A percentile compares a stretch with the other conserved stretches of the same genome.
These are phyloP conservation scores for Helianthus tuberosus DNA, from an alignment of 129 eudicot species.

Conservation along the genomic window DNA sequence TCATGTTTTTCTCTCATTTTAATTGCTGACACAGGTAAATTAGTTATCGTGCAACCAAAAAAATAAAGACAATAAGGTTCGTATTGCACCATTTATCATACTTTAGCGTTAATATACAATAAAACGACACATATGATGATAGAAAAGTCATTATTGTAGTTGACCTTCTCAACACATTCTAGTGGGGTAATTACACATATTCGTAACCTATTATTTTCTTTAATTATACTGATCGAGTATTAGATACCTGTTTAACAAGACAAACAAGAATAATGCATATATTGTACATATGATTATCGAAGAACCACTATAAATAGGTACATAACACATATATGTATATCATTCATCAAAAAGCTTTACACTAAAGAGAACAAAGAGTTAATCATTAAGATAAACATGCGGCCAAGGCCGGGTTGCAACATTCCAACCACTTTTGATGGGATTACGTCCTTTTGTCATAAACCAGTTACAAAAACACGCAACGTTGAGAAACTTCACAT, in stretches of 20 bases:
- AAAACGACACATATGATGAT: neutral
- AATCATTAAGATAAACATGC: conserved; percentile 3
- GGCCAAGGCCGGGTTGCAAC: neutral
- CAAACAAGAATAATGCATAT: neutral
- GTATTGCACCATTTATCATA: too few relatives aligned
- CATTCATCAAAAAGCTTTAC: neutral
- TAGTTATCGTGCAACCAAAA: too few relatives aligned
- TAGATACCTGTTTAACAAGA: conserved; percentile 8
- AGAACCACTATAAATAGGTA: neutral
- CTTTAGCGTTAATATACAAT: neutral
- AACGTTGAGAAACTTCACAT: conserved; percentile 18
- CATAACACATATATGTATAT: neutral
- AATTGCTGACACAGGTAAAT: too few relatives aligned
- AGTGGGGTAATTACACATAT: neutral
- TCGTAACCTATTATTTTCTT: conserved; percentile 9
- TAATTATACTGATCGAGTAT: neutral
- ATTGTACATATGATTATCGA: neutral
- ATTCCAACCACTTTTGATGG: neutral
- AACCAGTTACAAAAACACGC: neutral
- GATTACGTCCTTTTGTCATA: neutral
- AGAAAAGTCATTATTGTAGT: neutral
- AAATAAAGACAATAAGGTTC: too few relatives aligned
- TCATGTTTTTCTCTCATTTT: too few relatives aligned
- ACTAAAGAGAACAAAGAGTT: neutral
- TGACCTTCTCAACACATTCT: neutral